Base-by-base conservation (phyloP, 352 stramenopile genomes). In the Globisporangium rhizosaccharum region DNA sequence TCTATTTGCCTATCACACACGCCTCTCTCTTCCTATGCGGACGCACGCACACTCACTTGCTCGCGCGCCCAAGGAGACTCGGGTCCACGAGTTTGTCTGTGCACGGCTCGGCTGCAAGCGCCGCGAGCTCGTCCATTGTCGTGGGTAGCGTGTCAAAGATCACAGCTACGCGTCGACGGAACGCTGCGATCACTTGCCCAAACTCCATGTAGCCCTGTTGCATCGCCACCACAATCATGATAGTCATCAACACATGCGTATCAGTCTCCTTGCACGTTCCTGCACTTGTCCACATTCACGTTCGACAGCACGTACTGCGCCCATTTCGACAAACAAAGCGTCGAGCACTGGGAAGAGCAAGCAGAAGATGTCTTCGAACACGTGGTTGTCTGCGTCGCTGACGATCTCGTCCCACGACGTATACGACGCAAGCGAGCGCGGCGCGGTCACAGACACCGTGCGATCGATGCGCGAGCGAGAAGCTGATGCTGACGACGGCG, bases 121-220 rank as follows among this genome's bases (percentile, higher is more conserved):
- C 72, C 45, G 84, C 69, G 46, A 94, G 69, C 26, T 87, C 76
- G 20, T 68, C 67, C 63, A 92, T 67, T 25, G 72, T 86, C 37
- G 69, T 69, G 1, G 85, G 85, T 42, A 87, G 70, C 23, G 67
- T 50, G 50, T 86, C 77, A 53, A 94, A 94, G 56, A 94, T 94
- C 56, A 80, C 72, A 41, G 66, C 72, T 5, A 94, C 56, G 11
- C 84, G 79, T 17, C 69, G 68, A 23, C 82, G 81, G 57, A 93
- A 93, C 5, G 83, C 77, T 1, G 67, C 63, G 8, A 85, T 73
- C 12, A 94, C 85, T 59, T 94, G 83, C 1, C 85, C 85, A 72
- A 94, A 94, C 61, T 94, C 85, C 85, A 94, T 94, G 62, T 94
- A 94, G 25, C 85, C 85, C 85, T 94, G 59, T 28, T 44, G 30